Evolutionary conservation across 305 asterid genomes (phyloP).

Genomic region (Lippia alba): DNA sequence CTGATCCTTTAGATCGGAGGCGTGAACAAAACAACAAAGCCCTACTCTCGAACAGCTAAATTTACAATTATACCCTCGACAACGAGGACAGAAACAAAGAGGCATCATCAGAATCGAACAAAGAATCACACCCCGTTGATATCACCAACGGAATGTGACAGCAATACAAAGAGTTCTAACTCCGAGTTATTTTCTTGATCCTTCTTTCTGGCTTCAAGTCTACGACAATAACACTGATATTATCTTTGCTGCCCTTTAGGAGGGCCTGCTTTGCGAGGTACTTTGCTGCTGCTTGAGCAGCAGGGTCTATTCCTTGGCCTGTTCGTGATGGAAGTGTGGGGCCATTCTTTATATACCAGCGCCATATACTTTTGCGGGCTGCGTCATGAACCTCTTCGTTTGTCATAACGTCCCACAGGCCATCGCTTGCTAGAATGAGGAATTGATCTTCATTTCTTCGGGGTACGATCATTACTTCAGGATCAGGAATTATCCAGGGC

Average conservation of each 20-base stretch:
- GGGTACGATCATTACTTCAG: slow-evolving; percentile 80
- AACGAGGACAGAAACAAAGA: too few relatives aligned
- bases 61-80: too few relatives aligned
- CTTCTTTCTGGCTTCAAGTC: slow-evolving; percentile 86
- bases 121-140: too few relatives aligned
- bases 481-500: slow-evolving; percentile 93
- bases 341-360: slow-evolving; percentile 80
- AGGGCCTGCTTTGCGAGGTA: slow-evolving; percentile 76
- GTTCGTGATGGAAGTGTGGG: slow-evolving; percentile 49
- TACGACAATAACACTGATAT: slow-evolving; percentile 71
- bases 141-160: too few relatives aligned
- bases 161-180: too few relatives aligned
- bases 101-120: too few relatives aligned
- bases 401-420: slow-evolving; percentile 95
- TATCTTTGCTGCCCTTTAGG: slow-evolving; percentile 95
- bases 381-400: slow-evolving; percentile 88
- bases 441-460: slow-evolving; percentile 81
- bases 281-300: slow-evolving; percentile 93
- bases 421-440: slow-evolving; percentile 92
- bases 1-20: too few relatives aligned
- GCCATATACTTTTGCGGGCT: slow-evolving; percentile 73
- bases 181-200: slow-evolving; percentile 50
- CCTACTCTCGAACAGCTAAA: too few relatives aligned
- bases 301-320: slow-evolving; percentile 88
- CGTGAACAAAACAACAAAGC: too few relatives aligned